Base-by-base conservation (phyloP, 345 rosid species). In the Eucalyptus tenuipes region DNA sequence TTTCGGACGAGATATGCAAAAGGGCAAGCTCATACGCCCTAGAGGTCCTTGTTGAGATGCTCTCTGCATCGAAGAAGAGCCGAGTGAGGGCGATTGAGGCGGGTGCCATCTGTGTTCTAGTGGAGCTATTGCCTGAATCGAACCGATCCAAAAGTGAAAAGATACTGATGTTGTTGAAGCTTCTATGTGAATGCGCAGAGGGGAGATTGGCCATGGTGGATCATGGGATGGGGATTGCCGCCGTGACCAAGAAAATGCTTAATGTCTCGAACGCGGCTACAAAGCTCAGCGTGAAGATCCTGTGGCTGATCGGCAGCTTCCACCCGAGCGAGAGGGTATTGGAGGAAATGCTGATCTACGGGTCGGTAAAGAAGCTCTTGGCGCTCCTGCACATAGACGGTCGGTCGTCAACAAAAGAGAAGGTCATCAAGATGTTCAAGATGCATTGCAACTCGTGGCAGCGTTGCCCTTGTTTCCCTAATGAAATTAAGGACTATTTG, bases 111-210 rank as follows among this genome's bases (percentile, higher is more conserved):
- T 89, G 90, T 45, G 89, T 92, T 7, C 90, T 92, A 8, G 49
- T 92, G 16, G 93, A 92, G 88, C 91, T 92, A 9, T 88, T 92
- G 50, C 91, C 92, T 8, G 93, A 92, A 20, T 88, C 92, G 27
- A 89, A 59, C 88, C 80, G 92, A 48, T 89, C 92, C 8, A 90
- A 88, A 86, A 89, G 89, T 59, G 93, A 92, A 90, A 91, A 89
- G 75, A 91, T 90, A 25, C 50, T 92, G 87, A 44, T 50, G 31
- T 15, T 92, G 53, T 85, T 92, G 40, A 92, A 91, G 85, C 66
- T 92, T 31, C 87, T 92, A n/a, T 87, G 91, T 11, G 91, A 92
- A 49, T 88, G 91, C 52, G 89, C 93, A 7, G 92, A 92, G 55
- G 93, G 93, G 55, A 86, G 93, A 57, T 29, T 61, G 89, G 91